Percentiles rank a stretch among this genome's conserved stretches.
Conservation (phyloP, 148 eudicot genomes). For the Vaccinium darrowii region DNA sequence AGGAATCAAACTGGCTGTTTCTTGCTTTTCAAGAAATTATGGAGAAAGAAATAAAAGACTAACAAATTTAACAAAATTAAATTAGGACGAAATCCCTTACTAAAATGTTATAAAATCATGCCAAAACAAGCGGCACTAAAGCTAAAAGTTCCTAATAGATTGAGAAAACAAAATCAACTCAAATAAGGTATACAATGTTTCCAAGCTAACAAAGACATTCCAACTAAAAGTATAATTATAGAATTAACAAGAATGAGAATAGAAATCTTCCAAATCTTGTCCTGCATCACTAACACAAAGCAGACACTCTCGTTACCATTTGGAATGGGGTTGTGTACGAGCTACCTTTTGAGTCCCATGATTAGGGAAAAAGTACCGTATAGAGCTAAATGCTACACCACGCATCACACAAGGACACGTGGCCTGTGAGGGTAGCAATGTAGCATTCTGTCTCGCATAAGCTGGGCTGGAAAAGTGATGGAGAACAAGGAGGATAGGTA, state of each 20-base stretch:
- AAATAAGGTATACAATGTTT: background rate
- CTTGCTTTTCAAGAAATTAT: background rate
- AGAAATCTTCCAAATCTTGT: background rate
- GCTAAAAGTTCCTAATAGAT: background rate
- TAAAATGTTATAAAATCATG: background rate
- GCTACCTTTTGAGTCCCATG: background rate
- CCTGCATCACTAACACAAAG: background rate
- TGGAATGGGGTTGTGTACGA: background rate
- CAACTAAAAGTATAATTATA: background rate
- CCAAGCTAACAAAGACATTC: background rate
- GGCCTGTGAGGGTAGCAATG: background rate
- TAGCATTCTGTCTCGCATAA: background rate
- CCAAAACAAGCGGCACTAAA: background rate
- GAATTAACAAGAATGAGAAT: background rate
- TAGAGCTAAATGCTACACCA: background rate
- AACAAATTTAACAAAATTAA: background rate
- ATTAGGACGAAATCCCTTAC: background rate
- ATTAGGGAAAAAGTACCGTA: background rate
- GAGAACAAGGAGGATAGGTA: background rate
- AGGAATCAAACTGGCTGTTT: background rate
- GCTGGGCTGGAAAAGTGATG: background rate
- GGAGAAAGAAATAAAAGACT: background rate
- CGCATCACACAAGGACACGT: background rate
- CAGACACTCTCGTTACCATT: background rate
- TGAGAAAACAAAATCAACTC: background rate